Evolutionary conservation across 257 asterid genomes (phyloP).

Genomic region (Lavandula angustifolia): DNA sequence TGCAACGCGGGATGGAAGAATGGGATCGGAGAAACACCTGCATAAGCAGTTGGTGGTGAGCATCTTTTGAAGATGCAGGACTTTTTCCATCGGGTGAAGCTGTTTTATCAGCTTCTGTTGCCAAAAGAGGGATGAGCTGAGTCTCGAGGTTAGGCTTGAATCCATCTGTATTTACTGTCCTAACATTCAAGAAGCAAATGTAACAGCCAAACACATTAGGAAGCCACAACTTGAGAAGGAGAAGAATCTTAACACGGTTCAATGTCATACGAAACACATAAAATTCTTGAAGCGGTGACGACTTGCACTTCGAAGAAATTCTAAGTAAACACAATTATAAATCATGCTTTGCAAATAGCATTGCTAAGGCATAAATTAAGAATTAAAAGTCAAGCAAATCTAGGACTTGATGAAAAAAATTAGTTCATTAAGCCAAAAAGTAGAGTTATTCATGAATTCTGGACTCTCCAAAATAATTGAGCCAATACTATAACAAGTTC

Average conservation of each 20-base stretch:
- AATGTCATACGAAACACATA: conserved; percentile 16
- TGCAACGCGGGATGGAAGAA: conserved; percentile 16
- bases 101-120: conserved; percentile 57
- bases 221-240: conserved; percentile 15
- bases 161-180: conserved; percentile 94
- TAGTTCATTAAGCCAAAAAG: conserved; percentile 14
- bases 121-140: conserved; percentile 86
- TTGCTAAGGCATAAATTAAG: conserved; percentile 1
- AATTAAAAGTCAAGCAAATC: conserved; percentile 11
- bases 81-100: conserved; percentile 51
- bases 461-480: conserved; percentile 1
- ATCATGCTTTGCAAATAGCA: conserved; percentile 20
- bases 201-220: conserved; percentile 37
- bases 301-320: conserved; percentile 21
- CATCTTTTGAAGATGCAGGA: conserved; percentile 52
- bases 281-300: background rate
- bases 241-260: conserved; percentile 5
- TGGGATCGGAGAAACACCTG: conserved; percentile 55
- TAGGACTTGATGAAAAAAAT: too few relatives aligned
- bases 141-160: conserved; percentile 97
- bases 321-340: conserved; percentile 3
- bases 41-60: conserved; percentile 83
- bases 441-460: conserved; percentile 12
- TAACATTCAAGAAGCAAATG: conserved; percentile 44
- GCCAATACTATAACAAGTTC: conserved; percentile 2